phyloP scores from a whole-genome alignment of 2,329 filamentous ascomycete species.

The Cladosporium halotolerans region DNA sequence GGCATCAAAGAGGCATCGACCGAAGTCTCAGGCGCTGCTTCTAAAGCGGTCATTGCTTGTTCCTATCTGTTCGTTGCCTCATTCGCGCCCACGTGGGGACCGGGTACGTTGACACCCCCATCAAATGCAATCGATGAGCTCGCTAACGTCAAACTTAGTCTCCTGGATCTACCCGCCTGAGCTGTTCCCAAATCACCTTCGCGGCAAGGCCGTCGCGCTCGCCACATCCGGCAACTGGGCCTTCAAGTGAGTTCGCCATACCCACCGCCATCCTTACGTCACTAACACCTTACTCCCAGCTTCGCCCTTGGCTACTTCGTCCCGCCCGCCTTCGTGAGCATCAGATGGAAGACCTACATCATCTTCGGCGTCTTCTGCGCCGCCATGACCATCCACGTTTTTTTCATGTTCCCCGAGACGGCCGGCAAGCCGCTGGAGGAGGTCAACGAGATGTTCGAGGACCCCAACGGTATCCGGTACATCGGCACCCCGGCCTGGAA shows the following conservation, averaged over 20 bases:
- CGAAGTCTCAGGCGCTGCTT: slow-evolving; percentile 33
- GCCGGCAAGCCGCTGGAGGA: slow-evolving; percentile 70
- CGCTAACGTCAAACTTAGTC: slow-evolving; percentile 23
- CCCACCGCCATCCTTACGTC: neutral
- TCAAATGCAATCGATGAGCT: too few species aligned
- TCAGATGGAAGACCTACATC: slow-evolving; percentile 57
- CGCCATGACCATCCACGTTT: slow-evolving; percentile 62
- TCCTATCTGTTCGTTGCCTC: slow-evolving; percentile 68
- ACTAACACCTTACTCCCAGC: slow-evolving; percentile 7
- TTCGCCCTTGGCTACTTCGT: slow-evolving; percentile 55
- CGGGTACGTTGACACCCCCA: slow-evolving; percentile 20
- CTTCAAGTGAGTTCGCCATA: slow-evolving; percentile 35
- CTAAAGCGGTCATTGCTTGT: slow-evolving; percentile 55
- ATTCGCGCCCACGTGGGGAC: slow-evolving; percentile 60
- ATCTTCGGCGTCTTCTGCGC: slow-evolving; percentile 69
- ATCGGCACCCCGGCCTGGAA: slow-evolving; percentile 55
- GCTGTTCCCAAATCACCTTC: slow-evolving; percentile 55
- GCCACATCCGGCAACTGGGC: slow-evolving; percentile 57
- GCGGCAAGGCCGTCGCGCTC: slow-evolving; percentile 58
- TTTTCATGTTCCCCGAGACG: slow-evolving; percentile 62
- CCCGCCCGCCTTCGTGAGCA: slow-evolving; percentile 53
- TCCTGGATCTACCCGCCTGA: slow-evolving; percentile 49
- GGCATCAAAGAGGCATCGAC: slow-evolving; percentile 38
- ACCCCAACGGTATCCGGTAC: slow-evolving; percentile 32
- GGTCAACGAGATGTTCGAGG: slow-evolving; percentile 64